Evolutionary conservation across 2,329 filamentous ascomycete species (phyloP).

Genomic region (Seiridium cupressi): DNA sequence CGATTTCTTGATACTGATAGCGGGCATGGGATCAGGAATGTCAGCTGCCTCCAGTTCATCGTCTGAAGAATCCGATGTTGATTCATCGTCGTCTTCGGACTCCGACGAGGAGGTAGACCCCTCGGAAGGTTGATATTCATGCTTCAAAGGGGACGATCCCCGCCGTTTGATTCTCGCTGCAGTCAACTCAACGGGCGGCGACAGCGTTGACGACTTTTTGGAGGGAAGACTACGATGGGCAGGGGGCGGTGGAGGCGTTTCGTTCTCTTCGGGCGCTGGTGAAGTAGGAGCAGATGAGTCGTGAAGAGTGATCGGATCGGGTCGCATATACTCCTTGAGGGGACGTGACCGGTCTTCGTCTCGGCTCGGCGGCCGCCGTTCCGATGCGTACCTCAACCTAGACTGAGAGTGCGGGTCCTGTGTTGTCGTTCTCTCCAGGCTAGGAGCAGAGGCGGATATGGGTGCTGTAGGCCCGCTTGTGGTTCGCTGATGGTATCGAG

Average conservation of each 20-base stretch:
- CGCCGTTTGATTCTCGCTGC: conserved; percentile 60
- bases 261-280: conserved; percentile 19
- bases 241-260: conserved; percentile 47
- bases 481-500: conserved; percentile 30
- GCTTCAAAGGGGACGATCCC: conserved; percentile 90
- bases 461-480: conserved; percentile 27
- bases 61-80: conserved; percentile 44
- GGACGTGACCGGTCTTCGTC: conserved; percentile 8
- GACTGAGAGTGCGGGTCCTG: conserved; percentile 26
- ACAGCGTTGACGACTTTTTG: conserved; percentile 37
- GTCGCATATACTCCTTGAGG: conserved; percentile 11
- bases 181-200: conserved; percentile 44
- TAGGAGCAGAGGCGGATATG: conserved; percentile 19
- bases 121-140: conserved; percentile 90
- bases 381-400: conserved; percentile 13
- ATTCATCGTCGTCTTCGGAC: conserved; percentile 49
- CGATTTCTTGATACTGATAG: conserved; percentile 52
- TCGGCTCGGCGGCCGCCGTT: conserved; percentile 2
- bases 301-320: conserved; percentile 26
- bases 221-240: conserved; percentile 46
- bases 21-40: conserved; percentile 57
- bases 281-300: conserved; percentile 32
- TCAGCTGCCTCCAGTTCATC: conserved; percentile 61
- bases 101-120: conserved; percentile 36
- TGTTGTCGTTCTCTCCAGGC: conserved; percentile 36